Evolutionary conservation across 1,284 basidiomycete genomes (phyloP).

Genomic region (Ustilago shanxiensis): DNA sequence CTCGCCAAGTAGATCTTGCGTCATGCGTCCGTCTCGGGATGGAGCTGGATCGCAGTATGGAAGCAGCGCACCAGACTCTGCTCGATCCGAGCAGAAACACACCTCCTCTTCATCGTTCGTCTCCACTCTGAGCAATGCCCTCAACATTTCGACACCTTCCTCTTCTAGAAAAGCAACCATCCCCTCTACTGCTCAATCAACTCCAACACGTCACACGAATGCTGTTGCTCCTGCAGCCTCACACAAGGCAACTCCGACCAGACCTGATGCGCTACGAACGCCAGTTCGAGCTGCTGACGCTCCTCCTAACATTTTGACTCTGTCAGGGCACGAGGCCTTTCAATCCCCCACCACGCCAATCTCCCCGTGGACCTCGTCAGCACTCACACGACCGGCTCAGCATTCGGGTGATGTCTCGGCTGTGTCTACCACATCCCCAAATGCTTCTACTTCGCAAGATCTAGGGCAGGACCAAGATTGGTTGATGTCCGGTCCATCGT

Average conservation of each 20-base stretch:
- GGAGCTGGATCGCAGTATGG: neutral
- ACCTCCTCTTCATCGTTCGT: constrained; percentile 20
- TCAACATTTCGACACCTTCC: constrained; percentile 29
- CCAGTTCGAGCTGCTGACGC: neutral
- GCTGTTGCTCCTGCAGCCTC: neutral
- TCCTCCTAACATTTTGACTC: constrained; percentile 11
- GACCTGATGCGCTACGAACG: constrained; percentile 1
- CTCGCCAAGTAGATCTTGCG: neutral
- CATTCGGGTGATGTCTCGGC: neutral
- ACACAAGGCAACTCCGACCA: constrained; percentile 1
- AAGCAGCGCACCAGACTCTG: neutral
- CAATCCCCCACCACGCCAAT: constrained; percentile 13
- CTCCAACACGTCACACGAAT: neutral
- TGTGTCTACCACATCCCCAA: neutral
- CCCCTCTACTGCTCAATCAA: neutral
- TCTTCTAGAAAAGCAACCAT: neutral
- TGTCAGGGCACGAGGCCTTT: constrained; percentile 29
- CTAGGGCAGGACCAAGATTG: constrained; percentile 11
- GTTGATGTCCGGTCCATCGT: constrained; percentile 10
- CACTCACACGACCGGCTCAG: neutral
- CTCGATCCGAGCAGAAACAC: neutral
- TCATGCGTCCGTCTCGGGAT: constrained; percentile 18
- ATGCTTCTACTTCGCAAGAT: neutral
- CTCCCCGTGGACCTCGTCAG: constrained; percentile 11
- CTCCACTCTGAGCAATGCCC: constrained; percentile 37